phyloP scores from a whole-genome alignment of 768 basidiomycete species.

The Saitozyma sp. region DNA sequence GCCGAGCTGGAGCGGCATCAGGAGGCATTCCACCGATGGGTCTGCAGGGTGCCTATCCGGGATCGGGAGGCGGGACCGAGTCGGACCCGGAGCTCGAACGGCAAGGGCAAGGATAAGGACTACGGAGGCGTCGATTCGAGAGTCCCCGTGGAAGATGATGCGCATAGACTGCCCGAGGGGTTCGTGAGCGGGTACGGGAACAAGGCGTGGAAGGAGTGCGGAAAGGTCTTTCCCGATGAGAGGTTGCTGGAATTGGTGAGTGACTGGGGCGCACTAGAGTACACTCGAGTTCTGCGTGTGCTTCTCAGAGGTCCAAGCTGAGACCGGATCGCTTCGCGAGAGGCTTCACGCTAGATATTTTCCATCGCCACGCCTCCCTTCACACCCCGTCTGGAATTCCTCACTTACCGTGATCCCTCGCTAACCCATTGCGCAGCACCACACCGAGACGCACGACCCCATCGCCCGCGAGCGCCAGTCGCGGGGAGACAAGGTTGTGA shows the following conservation, averaged over 20 bases:
- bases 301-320: too few relatives aligned
- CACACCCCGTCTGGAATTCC: not conserved
- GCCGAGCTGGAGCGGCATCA: constrained; percentile 80
- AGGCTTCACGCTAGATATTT: too few relatives aligned
- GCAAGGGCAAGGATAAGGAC: not conserved
- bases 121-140: not conserved
- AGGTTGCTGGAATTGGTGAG: constrained; percentile 76
- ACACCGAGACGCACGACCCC: constrained; percentile 77
- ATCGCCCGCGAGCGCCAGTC: constrained; percentile 73
- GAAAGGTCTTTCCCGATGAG: constrained; percentile 81
- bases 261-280: constrained; percentile 7
- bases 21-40: constrained; percentile 56
- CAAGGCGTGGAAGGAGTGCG: constrained; percentile 58
- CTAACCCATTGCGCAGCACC: constrained; percentile 42
- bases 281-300: too few relatives aligned
- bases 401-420: not conserved
- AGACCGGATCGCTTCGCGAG: too few relatives aligned
- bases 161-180: constrained; percentile 15
- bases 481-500: constrained; percentile 80
- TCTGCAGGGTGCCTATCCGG: constrained; percentile 80
- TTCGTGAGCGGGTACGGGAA: constrained; percentile 24
- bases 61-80: constrained; percentile 51
- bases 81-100: not conserved
- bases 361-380: not conserved
- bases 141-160: constrained; percentile 1